These are phyloP conservation scores for Mycena galopus DNA, from an alignment of 768 basidiomycete genomes.

Conservation along the genomic window DNA sequence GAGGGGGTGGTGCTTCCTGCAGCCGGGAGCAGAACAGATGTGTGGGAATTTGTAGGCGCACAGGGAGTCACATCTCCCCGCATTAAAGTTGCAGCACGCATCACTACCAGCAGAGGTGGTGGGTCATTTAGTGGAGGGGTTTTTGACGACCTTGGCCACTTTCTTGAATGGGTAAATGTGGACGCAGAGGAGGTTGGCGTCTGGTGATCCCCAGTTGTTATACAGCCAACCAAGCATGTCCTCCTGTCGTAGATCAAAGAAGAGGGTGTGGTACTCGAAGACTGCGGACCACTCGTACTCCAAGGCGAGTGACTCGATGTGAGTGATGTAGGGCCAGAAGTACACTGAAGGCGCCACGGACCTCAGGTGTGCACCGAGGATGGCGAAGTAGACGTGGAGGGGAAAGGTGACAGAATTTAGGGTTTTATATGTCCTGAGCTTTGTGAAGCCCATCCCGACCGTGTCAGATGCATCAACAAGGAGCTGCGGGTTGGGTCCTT, in stretches of 20 bases:
- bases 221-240: not conserved
- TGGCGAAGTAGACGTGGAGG: not conserved
- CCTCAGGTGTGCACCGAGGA: not conserved
- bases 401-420: not conserved
- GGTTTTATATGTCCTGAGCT: not conserved
- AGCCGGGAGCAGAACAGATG: not conserved
- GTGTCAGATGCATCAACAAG: not conserved
- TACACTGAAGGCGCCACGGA: not conserved
- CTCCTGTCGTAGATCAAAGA: not conserved
- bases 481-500: not conserved
- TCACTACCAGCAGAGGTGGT: not conserved
- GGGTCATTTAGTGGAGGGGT: not conserved
- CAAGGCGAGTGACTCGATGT: not conserved
- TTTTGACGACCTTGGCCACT: not conserved
- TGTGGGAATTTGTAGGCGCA: not conserved
- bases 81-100: not conserved
- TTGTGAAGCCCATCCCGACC: not conserved
- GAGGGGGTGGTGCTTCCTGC: not conserved
- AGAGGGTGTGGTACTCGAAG: not conserved
- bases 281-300: not conserved
- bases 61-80: not conserved
- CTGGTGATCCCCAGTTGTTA: not conserved
- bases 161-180: not conserved
- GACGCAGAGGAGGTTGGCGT: not conserved
- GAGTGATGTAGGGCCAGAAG: not conserved